phyloP scores from a whole-genome alignment of 75 land plant species.

The Pseudotsuga menziesii region DNA sequence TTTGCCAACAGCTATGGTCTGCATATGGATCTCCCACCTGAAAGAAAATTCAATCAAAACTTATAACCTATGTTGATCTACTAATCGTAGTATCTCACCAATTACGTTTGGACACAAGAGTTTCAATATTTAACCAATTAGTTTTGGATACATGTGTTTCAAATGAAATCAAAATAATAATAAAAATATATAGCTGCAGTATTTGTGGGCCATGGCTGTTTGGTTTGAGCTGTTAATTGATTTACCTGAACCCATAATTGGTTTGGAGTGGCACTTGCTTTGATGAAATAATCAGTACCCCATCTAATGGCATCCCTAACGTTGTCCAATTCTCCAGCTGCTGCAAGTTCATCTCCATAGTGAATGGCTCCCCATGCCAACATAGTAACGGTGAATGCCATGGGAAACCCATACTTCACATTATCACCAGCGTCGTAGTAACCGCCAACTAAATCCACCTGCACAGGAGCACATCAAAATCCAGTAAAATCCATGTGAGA shows the following conservation, averaged over 20 bases:
- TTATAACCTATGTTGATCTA: not conserved
- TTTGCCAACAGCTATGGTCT: conserved; percentile 49
- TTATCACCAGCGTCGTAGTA: conserved; percentile 99
- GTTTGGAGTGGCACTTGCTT: conserved; percentile 31
- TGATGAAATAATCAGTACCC: conserved; percentile 94
- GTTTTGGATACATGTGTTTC: no score
- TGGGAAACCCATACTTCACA: conserved; percentile 90
- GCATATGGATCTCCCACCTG: conserved; percentile 35
- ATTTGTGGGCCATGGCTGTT: no score
- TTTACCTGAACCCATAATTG: conserved; percentile 43
- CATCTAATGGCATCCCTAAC: conserved; percentile 55
- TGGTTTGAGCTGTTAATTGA: no score
- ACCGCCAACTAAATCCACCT: conserved; percentile 81
- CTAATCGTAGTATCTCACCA: not conserved
- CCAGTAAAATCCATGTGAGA: no score
- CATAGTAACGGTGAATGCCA: conserved; percentile 91
- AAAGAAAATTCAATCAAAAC: not conserved
- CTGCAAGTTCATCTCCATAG: conserved; percentile 33
- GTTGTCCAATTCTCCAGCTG: conserved; percentile 52
- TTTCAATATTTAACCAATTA: no score
- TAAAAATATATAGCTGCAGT: no score
- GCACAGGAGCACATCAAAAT: not conserved
- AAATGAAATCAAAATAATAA: no score
- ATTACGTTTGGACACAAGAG: no score
- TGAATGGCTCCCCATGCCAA: conserved; percentile 68